Evolutionary conservation across 2,329 filamentous ascomycete species (phyloP).

Genomic region (Didymella sp.): DNA sequence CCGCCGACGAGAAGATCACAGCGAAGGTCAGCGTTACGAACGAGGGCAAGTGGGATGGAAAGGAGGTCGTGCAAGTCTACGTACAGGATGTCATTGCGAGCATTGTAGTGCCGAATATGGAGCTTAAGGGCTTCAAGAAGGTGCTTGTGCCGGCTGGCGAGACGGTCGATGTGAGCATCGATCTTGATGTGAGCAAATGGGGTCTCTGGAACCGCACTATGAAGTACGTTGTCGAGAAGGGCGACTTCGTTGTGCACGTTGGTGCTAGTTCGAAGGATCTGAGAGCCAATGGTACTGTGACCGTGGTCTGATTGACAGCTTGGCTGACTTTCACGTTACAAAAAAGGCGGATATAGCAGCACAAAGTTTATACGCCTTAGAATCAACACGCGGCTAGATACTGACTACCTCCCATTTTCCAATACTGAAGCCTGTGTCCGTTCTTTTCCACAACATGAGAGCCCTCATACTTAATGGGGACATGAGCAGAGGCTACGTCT

Average conservation of each 20-base stretch:
- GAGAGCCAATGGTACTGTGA: constrained; percentile 63
- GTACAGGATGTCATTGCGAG: constrained; percentile 67
- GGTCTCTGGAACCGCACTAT: constrained; percentile 66
- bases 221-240: constrained; percentile 77
- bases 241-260: constrained; percentile 68
- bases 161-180: constrained; percentile 61
- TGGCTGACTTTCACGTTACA: not conserved
- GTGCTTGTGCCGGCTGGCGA: constrained; percentile 66
- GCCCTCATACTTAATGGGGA: too few relatives aligned
- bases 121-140: constrained; percentile 73
- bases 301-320: constrained; percentile 47
- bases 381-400: too few relatives aligned
- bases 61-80: constrained; percentile 74
- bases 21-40: constrained; percentile 70
- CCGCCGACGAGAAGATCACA: constrained; percentile 62
- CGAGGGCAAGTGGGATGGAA: constrained; percentile 61
- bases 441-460: too few relatives aligned
- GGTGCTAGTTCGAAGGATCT: constrained; percentile 66
- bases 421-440: too few relatives aligned
- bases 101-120: constrained; percentile 69
- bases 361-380: too few relatives aligned
- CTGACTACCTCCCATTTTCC: too few relatives aligned
- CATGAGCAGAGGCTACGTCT: too few relatives aligned
- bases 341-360: too few relatives aligned
- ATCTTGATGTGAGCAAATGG: constrained; percentile 58